Evolutionary conservation across 31 red algal genomes (phyloP), one percentile per base, ranked within the genome.

Genomic region (Bonnemaisonia californica): DNA sequence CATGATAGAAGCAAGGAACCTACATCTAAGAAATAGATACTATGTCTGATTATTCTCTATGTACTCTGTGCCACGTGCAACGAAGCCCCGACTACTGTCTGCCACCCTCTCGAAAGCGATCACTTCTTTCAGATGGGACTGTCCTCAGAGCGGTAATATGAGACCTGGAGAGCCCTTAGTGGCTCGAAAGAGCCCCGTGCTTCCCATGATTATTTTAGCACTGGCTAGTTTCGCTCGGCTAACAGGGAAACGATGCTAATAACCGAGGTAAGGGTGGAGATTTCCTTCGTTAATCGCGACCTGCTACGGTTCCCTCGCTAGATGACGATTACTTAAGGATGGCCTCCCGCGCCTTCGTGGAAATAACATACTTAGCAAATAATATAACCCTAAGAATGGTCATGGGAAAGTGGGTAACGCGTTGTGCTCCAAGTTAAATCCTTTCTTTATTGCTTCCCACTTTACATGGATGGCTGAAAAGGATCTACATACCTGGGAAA

Each of bases 121-220:
- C 33, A 69, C 27, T 69, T 69, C 64, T 33, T 69, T 3, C 64
- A 69, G 27, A 69, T 69, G 64, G 4, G 64, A 36, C 26, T 69
- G 3, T 7, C 64, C 4, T 24, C 26, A 31, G 64, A 69, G 4
- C 4, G 4, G 3, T 69, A 32, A 23, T 35, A 69, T 18, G 64
- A 69, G 18, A 35, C 39, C 4, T 69, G 64, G 64, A 35, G 5
- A 2, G 8, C 4, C 27, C 34, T 69, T 21, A 69, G 4, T 18
- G 64, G 3, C 22, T 69, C 21, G 22, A 69, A 69, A 34, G 64
- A 69, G 30, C 26, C 4, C 4, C 34, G 4, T 3, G 39, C 31
- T 69, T 23, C 64, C 4, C 4, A 69, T 32, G 64, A 69, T 18
- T 32, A 69, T 35, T 69, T 35, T 22, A 18, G 30, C 3, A 69